phyloP scores from a whole-genome alignment of 331 rosid species.

The Cydonia oblonga region DNA sequence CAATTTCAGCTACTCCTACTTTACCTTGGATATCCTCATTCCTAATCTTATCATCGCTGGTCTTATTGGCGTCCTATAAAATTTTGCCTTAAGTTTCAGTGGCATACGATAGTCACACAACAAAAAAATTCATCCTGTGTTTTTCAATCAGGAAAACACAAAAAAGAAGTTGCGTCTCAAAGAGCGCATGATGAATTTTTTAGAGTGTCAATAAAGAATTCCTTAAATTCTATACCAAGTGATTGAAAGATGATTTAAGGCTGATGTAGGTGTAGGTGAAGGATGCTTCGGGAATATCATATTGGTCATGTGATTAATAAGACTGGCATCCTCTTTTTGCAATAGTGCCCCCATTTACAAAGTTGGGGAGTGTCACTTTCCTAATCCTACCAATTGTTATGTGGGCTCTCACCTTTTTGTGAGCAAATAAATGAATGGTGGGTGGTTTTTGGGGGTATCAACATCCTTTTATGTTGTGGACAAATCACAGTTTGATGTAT shows the following conservation, averaged over 20 bases:
- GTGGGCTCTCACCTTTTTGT: neutral
- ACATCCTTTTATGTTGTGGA: neutral
- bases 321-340: neutral
- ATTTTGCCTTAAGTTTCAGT: too few relatives aligned
- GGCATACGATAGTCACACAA: too few relatives aligned
- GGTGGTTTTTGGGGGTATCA: neutral
- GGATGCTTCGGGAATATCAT: neutral
- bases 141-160: neutral
- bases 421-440: neutral
- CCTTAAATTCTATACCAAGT: neutral
- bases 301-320: neutral
- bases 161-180: rapidly evolving
- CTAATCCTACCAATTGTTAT: neutral
- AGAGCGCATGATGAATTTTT: rapidly evolving
- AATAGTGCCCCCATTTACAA: neutral
- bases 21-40: too few relatives aligned
- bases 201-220: neutral
- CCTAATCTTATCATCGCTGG: too few relatives aligned
- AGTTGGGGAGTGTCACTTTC: neutral
- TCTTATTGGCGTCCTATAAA: too few relatives aligned
- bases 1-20: too few relatives aligned
- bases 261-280: neutral
- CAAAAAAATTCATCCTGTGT: neutral
- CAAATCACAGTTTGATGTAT: too few relatives aligned
- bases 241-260: neutral